Conservation (phyloP, 2,329 filamentous ascomycete species). For the Cladophialophora immunda region DNA sequence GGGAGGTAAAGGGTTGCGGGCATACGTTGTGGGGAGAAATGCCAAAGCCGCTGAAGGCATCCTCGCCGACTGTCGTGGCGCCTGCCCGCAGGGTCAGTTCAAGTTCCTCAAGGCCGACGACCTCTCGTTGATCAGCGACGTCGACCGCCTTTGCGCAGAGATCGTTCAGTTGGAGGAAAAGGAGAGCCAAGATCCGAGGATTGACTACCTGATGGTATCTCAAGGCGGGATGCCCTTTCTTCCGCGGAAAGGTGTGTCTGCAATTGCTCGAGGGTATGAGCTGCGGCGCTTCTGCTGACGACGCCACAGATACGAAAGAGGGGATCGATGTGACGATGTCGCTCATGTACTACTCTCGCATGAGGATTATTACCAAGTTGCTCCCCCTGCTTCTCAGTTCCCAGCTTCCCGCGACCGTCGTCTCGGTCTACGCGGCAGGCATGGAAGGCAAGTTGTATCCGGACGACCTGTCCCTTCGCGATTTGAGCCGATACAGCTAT, state of each 20-base stretch:
- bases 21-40: conserved; percentile 47
- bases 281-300: background rate
- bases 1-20: conserved; percentile 41
- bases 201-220: conserved; percentile 48
- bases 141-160: conserved; percentile 45
- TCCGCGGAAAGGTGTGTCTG: conserved; percentile 34
- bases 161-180: conserved; percentile 43
- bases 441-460: conserved; percentile 42
- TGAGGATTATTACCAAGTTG: conserved; percentile 43
- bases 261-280: background rate
- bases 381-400: conserved; percentile 43
- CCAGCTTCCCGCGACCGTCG: conserved; percentile 35
- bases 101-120: conserved; percentile 46
- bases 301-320: conserved; percentile 43
- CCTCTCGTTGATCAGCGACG: conserved; percentile 47
- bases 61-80: conserved; percentile 42
- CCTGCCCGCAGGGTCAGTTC: conserved; percentile 46
- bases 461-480: conserved; percentile 44
- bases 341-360: conserved; percentile 47
- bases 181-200: conserved; percentile 33
- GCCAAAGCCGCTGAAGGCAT: conserved; percentile 41
- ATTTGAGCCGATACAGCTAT: conserved; percentile 41
- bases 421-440: conserved; percentile 48
- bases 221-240: conserved; percentile 43
- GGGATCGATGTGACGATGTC: conserved; percentile 44